Percentiles rank a stretch among this genome's conserved stretches.
These are phyloP conservation scores for Eleusine indica DNA, from an alignment of 176 grass and related monocot species.

Conservation along the genomic window DNA sequence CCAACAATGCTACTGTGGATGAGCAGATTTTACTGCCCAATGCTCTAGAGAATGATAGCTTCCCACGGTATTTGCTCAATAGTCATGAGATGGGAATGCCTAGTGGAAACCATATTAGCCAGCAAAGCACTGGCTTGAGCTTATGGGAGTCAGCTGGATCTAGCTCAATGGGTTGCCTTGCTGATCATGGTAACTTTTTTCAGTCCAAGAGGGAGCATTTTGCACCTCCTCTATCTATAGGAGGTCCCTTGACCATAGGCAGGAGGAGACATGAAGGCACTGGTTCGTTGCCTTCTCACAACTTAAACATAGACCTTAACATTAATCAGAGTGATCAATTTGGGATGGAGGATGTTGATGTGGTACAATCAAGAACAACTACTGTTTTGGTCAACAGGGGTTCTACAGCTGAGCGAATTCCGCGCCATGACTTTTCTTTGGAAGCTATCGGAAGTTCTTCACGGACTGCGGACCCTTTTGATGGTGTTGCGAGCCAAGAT, in stretches of 20 bases:
- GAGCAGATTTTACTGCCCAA: constrained; percentile 50
- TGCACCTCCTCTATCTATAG: constrained; percentile 38
- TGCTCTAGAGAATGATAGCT: constrained; percentile 44
- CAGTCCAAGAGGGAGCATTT: constrained; percentile 56
- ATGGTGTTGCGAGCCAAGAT: constrained; percentile 26
- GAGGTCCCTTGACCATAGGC: constrained; percentile 40
- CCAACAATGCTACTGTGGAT: constrained; percentile 39
- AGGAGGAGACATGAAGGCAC: constrained; percentile 49
- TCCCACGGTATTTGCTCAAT: constrained; percentile 48
- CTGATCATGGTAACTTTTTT: constrained; percentile 35
- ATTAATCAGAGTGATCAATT: constrained; percentile 60
- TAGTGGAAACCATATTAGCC: constrained; percentile 34
- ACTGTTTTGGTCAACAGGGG: constrained; percentile 32
- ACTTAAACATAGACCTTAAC: constrained; percentile 60
- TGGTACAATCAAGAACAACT: constrained; percentile 40
- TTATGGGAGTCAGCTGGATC: constrained; percentile 65
- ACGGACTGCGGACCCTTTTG: constrained; percentile 22
- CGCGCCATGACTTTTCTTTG: constrained; percentile 25
- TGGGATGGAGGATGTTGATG: constrained; percentile 40
- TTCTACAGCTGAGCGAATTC: constrained; percentile 18
- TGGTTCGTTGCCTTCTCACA: constrained; percentile 51
- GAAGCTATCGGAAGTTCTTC: constrained; percentile 34
- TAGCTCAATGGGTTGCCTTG: constrained; percentile 53
- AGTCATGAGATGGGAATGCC: constrained; percentile 42
- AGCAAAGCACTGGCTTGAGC: constrained; percentile 48